These are phyloP conservation scores for Coemansia sp. DNA, from an alignment of 192 early-diverging fungal genomes.

Conservation along the genomic window DNA sequence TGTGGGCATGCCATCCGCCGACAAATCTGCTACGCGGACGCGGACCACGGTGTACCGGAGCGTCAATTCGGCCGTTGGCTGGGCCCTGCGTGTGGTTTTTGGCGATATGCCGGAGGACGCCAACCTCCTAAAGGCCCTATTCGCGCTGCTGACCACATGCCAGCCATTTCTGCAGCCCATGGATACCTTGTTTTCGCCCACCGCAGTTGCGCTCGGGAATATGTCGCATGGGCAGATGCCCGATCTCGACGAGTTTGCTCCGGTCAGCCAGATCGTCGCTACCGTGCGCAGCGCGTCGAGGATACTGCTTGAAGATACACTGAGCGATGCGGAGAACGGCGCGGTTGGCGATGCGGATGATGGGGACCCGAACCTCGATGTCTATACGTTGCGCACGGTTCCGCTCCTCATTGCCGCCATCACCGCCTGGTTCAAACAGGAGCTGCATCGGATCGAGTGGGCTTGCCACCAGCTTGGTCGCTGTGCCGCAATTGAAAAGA, in stretches of 20 bases:
- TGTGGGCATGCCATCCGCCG: background rate
- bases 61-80: constrained; percentile 10
- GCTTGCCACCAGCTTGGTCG: constrained; percentile 24
- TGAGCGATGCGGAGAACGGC: background rate
- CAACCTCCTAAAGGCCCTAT: constrained; percentile 12
- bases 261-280: constrained; percentile 15
- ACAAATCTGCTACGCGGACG: background rate
- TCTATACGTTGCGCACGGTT: constrained; percentile 25
- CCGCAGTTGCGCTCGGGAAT: background rate
- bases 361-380: constrained; percentile 23
- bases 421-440: constrained; percentile 26
- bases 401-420: constrained; percentile 15
- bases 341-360: constrained; percentile 9
- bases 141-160: constrained; percentile 11
- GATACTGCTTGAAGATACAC: constrained; percentile 2
- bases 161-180: constrained; percentile 29
- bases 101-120: constrained; percentile 29
- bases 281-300: constrained; percentile 22
- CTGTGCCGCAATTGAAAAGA: constrained; percentile 13
- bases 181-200: background rate
- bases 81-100: constrained; percentile 14
- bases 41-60: background rate
- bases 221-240: background rate
- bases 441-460: constrained; percentile 42
- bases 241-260: constrained; percentile 27